These are phyloP conservation scores for Cucurbita moschata DNA, from an alignment of 306 rosid species.

Conservation along the genomic window DNA sequence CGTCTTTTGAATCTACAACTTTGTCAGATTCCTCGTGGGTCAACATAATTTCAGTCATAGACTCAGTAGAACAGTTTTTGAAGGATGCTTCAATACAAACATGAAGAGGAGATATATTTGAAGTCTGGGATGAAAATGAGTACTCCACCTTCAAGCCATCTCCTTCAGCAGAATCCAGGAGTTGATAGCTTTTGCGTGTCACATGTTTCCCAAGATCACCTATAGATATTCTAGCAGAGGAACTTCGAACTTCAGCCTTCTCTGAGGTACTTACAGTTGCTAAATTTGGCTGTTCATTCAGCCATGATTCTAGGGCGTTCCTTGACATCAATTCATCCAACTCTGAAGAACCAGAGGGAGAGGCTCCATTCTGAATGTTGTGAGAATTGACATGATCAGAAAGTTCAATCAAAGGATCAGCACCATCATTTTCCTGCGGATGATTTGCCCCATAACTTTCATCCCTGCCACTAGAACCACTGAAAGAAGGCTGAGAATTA, in stretches of 20 bases:
- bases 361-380: conserved; percentile 29
- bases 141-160: conserved; percentile 80
- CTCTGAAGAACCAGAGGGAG: conserved; percentile 40
- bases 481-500: conserved; percentile 45
- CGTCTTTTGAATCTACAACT: conserved; percentile 34
- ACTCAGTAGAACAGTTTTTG: conserved; percentile 63
- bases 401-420: conserved; percentile 60
- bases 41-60: conserved; percentile 46
- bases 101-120: conserved; percentile 61
- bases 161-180: conserved; percentile 70
- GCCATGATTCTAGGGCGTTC: conserved; percentile 80
- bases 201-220: conserved; percentile 49
- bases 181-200: conserved; percentile 52
- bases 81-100: conserved; percentile 56
- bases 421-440: conserved; percentile 27
- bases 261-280: conserved; percentile 32
- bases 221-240: conserved; percentile 84
- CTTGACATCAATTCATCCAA: conserved; percentile 58
- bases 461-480: conserved; percentile 39
- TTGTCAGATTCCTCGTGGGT: conserved; percentile 49
- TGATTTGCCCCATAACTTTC: conserved; percentile 31
- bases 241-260: conserved; percentile 25
- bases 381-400: conserved; percentile 39
- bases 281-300: conserved; percentile 62
- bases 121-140: conserved; percentile 64